Conservation (phyloP, 495 filamentous ascomycete species). For the Pyrenula massariospora region DNA sequence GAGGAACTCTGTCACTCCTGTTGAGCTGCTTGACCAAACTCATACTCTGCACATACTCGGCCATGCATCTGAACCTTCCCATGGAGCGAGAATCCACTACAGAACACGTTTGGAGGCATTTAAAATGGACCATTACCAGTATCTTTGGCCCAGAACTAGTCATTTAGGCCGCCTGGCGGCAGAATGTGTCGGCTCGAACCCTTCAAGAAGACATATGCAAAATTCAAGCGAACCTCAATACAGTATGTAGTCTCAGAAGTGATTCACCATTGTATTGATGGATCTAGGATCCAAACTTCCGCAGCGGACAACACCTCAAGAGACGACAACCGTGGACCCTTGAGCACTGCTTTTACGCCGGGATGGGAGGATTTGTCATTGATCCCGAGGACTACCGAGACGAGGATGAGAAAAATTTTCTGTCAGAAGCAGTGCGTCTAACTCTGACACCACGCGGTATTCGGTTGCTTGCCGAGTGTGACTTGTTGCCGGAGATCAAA, state of each 20-base stretch:
- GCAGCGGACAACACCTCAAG: not conserved
- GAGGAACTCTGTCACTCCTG: slow-evolving; percentile 6
- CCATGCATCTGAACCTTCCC: slow-evolving; percentile 9
- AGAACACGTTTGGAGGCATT: not conserved
- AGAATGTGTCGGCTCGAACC: not conserved
- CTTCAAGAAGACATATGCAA: not conserved
- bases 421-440: slow-evolving; percentile 3
- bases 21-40: slow-evolving; percentile 7
- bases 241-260: too few relatives aligned
- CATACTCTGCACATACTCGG: slow-evolving; percentile 6
- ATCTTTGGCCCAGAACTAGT: slow-evolving; percentile 9
- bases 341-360: slow-evolving; percentile 14
- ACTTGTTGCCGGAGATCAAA: slow-evolving; percentile 9
- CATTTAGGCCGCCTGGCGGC: slow-evolving; percentile 6
- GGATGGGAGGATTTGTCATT: slow-evolving; percentile 20
- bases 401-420: slow-evolving; percentile 3
- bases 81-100: not conserved
- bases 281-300: too few relatives aligned
- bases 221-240: not conserved
- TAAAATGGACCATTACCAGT: slow-evolving; percentile 2
- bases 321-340: slow-evolving; percentile 10
- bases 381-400: slow-evolving; percentile 1
- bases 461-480: not conserved
- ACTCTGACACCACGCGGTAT: slow-evolving; percentile 10
- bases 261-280: too few relatives aligned